A percentile compares a stretch with the other conserved stretches of the same genome.
These are phyloP conservation scores for Cladosporium oxysporum DNA, from an alignment of 2,329 filamentous ascomycete species.

Conservation along the genomic window DNA sequence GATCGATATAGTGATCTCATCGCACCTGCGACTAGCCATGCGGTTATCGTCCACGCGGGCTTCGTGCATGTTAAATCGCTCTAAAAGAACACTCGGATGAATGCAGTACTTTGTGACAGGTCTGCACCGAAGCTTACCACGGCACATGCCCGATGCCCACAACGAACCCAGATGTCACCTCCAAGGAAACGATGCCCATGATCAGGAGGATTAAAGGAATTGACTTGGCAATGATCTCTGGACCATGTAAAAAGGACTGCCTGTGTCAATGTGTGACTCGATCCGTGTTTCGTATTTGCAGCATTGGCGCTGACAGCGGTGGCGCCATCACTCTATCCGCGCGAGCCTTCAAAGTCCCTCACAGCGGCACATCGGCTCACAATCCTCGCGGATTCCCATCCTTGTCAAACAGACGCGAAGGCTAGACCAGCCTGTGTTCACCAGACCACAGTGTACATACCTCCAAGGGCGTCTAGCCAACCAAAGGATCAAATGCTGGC, in stretches of 20 bases:
- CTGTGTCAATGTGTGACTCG: not conserved
- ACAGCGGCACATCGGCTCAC: not conserved
- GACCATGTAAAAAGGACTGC: no score
- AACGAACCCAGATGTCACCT: not conserved
- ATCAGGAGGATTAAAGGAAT: not conserved
- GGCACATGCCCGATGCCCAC: not conserved
- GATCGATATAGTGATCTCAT: not conserved
- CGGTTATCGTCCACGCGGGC: not conserved
- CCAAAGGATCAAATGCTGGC: not conserved
- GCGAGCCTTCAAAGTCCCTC: not conserved
- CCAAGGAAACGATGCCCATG: not conserved
- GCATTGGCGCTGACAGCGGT: not conserved
- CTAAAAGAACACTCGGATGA: not conserved
- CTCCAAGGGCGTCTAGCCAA: not conserved
- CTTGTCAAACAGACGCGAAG: not conserved
- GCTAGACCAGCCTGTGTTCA: not conserved
- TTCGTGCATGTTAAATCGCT: not conserved
- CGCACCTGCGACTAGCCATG: not conserved
- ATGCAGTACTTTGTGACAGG: not conserved
- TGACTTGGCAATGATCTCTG: no score
- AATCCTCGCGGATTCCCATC: not conserved
- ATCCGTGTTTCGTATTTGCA: not conserved
- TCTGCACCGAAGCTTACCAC: not conserved
- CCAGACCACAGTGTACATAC: not conserved
- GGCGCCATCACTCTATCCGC: not conserved